A percentile compares a stretch with the other conserved stretches of the same genome.
Evolutionary conservation across 352 stramenopile species (phyloP).

Genomic region (Globisporangium abappressorium): DNA sequence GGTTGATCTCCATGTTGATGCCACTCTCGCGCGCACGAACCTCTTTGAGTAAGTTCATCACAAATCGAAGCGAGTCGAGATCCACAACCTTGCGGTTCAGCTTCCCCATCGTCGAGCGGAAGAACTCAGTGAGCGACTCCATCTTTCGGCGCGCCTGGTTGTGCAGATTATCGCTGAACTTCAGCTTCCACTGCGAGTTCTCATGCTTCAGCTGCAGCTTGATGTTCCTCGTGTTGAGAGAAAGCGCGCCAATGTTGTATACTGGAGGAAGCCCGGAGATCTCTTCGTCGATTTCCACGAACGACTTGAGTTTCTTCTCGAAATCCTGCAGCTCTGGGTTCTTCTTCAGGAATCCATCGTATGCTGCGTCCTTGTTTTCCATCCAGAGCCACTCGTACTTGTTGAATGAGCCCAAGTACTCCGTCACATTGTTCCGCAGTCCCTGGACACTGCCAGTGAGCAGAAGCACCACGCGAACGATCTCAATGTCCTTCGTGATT

Average conservation of each 20-base stretch:
- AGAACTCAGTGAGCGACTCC: slow-evolving; percentile 96
- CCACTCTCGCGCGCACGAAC: slow-evolving; percentile 95
- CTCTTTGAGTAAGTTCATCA: slow-evolving; percentile 98
- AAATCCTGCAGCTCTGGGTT: slow-evolving; percentile 96
- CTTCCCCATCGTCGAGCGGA: slow-evolving; percentile 91
- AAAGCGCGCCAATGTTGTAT: slow-evolving; percentile 97
- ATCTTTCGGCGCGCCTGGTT: slow-evolving; percentile 91
- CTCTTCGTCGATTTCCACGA: slow-evolving; percentile 93
- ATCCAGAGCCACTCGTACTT: slow-evolving; percentile 98
- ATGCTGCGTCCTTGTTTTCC: slow-evolving; percentile 95
- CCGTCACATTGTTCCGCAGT: slow-evolving; percentile 95
- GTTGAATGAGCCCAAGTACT: slow-evolving; percentile 95
- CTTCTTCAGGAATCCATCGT: slow-evolving; percentile 93
- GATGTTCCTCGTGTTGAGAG: slow-evolving; percentile 95
- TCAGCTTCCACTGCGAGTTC: slow-evolving; percentile 96
- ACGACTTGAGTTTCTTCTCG: slow-evolving; percentile 95
- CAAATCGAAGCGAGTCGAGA: slow-evolving; percentile 95
- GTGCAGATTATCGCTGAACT: slow-evolving; percentile 97
- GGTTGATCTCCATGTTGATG: slow-evolving; percentile 98
- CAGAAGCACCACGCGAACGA: slow-evolving; percentile 96
- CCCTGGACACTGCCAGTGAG: slow-evolving; percentile 97
- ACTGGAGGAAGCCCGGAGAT: slow-evolving; percentile 87
- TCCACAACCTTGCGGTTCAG: slow-evolving; percentile 94
- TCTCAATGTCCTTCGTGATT: slow-evolving; percentile 99
- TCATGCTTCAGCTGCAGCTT: slow-evolving; percentile 97